Conservation (phyloP, 305 asterid genomes). For the Euphrasia arctica region DNA sequence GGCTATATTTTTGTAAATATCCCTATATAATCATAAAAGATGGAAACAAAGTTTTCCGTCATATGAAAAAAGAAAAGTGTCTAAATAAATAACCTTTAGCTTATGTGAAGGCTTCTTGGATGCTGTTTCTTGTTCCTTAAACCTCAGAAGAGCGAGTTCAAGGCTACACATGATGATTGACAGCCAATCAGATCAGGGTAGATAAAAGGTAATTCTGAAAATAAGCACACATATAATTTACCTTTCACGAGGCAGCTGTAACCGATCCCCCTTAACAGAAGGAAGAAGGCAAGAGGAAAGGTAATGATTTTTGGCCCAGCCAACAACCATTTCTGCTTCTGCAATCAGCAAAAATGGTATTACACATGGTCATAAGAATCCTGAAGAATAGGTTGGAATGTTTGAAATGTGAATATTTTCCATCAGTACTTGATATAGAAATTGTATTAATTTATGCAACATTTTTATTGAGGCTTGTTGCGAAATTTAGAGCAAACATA, state of each 20-base stretch:
- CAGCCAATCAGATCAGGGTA: conserved; percentile 9
- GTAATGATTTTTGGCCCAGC: conserved; percentile 95
- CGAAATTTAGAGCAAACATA: too few species aligned
- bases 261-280: conserved; percentile 60
- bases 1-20: too few species aligned
- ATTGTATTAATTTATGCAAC: conserved; percentile 2
- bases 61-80: neutral
- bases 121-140: conserved; percentile 64
- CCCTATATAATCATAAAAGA: conserved; percentile 13
- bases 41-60: neutral
- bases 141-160: conserved; percentile 79
- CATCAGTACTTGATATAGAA: neutral
- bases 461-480: too few species aligned
- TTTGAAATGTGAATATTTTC: neutral
- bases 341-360: conserved; percentile 28
- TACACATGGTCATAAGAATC: conserved; percentile 11
- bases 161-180: conserved; percentile 47
- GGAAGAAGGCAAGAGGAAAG: conserved; percentile 68
- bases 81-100: neutral
- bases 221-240: conserved; percentile 29
- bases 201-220: too few species aligned
- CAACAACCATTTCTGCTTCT: conserved; percentile 91
- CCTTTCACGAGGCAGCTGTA: conserved; percentile 86
- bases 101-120: neutral
- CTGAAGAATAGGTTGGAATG: conserved; percentile 9